These are phyloP conservation scores for Plectosphaerella cucumerina DNA, from an alignment of 2,329 filamentous ascomycete genomes.

Conservation along the genomic window DNA sequence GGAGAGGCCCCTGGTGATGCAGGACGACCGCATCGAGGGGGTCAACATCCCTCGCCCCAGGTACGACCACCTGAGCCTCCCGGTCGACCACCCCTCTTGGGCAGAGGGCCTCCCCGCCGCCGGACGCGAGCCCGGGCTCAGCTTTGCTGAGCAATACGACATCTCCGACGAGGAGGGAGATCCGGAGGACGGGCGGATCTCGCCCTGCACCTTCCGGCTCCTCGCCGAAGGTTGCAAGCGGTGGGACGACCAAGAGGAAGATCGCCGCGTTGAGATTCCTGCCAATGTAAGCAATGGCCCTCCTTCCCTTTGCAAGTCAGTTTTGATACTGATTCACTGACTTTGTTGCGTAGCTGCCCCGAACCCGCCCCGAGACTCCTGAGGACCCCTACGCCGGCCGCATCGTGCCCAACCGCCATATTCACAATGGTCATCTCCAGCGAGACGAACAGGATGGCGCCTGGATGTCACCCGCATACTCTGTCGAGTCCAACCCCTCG, in stretches of 20 bases:
- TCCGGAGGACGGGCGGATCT: slow-evolving; percentile 28
- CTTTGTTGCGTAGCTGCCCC: slow-evolving; percentile 1
- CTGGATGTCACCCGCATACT: slow-evolving; percentile 11
- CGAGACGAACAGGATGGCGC: slow-evolving; percentile 15
- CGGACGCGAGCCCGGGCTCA: background rate
- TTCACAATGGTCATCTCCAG: slow-evolving; percentile 12
- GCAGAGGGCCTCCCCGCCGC: background rate
- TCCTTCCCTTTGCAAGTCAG: background rate
- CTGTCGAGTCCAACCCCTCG: slow-evolving; percentile 10
- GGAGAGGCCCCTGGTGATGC: slow-evolving; percentile 6
- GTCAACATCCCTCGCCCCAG: slow-evolving; percentile 11
- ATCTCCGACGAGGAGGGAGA: slow-evolving; percentile 37
- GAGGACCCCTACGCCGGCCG: background rate
- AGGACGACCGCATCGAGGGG: slow-evolving; percentile 3
- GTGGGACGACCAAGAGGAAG: slow-evolving; percentile 18
- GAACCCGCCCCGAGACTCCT: slow-evolving; percentile 9
- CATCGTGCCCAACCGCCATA: slow-evolving; percentile 6
- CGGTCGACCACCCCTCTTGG: background rate
- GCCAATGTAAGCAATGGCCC: slow-evolving; percentile 12
- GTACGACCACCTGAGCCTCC: slow-evolving; percentile 8
- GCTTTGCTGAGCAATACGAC: slow-evolving; percentile 14
- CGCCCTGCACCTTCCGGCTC: slow-evolving; percentile 34
- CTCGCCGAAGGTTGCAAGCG: slow-evolving; percentile 29
- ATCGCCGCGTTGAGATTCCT: slow-evolving; percentile 10
- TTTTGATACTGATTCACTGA: background rate